A percentile compares a stretch with the other conserved stretches of the same genome.
These are phyloP conservation scores for Penicillium tannophilum DNA, from an alignment of 495 filamentous ascomycete species.

Conservation along the genomic window DNA sequence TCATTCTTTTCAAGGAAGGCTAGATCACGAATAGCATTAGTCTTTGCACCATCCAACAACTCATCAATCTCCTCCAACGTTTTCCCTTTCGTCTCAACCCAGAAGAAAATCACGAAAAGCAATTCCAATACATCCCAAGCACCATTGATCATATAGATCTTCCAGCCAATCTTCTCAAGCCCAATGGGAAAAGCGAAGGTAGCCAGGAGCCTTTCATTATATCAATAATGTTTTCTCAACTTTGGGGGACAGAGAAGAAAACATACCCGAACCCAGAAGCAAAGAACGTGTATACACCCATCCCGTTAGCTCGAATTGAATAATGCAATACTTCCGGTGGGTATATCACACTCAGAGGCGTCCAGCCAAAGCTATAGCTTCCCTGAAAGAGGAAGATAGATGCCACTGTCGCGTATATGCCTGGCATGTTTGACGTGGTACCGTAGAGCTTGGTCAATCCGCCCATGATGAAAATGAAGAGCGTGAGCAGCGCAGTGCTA, in stretches of 20 bases:
- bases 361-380: slow-evolving; percentile 7
- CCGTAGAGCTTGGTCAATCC: slow-evolving; percentile 10
- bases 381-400: slow-evolving; percentile 13
- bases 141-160: slow-evolving; percentile 12
- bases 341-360: slow-evolving; percentile 6
- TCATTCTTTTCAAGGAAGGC: too few relatives aligned
- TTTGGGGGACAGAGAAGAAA: not conserved
- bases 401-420: slow-evolving; percentile 10
- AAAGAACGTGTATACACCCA: slow-evolving; percentile 7
- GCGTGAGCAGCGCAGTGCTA: not conserved
- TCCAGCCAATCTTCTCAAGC: slow-evolving; percentile 8
- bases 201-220: not conserved
- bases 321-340: slow-evolving; percentile 9
- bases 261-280: slow-evolving; percentile 2
- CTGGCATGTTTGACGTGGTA: not conserved
- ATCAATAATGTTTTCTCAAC: too few relatives aligned
- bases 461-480: slow-evolving; percentile 10
- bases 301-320: slow-evolving; percentile 5
- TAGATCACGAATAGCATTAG: too few relatives aligned
- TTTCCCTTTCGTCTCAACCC: slow-evolving; percentile 9
- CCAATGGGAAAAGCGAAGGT: slow-evolving; percentile 5
- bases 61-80: slow-evolving; percentile 7
- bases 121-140: slow-evolving; percentile 7
- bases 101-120: slow-evolving; percentile 5
- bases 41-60: not conserved